Conservation (phyloP, 1,139 yeast species). For the Blastobotrys arbuscula region DNA sequence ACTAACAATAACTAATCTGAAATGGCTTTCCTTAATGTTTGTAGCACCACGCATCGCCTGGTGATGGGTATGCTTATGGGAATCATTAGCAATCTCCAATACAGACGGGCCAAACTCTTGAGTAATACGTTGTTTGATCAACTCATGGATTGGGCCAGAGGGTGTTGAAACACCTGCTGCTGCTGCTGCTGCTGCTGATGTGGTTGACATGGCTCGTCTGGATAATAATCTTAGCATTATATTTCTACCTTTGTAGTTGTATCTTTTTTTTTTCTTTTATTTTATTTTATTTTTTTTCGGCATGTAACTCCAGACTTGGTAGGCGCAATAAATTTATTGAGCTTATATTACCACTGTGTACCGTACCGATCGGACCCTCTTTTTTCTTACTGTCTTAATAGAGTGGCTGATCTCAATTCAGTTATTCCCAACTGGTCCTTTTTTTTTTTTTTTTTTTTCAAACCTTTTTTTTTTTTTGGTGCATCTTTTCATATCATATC, state of each 20-base stretch:
- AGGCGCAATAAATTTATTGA: too few species aligned
- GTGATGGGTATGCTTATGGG: slow-evolving; percentile 85
- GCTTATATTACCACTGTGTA: too few species aligned
- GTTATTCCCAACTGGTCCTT: too few species aligned
- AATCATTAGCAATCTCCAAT: slow-evolving; percentile 68
- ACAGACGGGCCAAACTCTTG: slow-evolving; percentile 45
- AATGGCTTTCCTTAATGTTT: slow-evolving; percentile 81
- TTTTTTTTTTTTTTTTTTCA: too few species aligned
- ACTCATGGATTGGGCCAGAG: slow-evolving; percentile 44
- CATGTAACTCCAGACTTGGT: too few species aligned
- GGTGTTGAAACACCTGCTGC: background rate
- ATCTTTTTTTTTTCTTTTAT: background rate
- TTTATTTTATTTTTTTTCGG: background rate
- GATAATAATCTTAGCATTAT: background rate
- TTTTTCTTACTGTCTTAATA: too few species aligned
- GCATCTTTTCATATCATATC: too few species aligned
- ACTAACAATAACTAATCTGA: slow-evolving; percentile 60
- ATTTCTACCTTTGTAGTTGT: too few species aligned
- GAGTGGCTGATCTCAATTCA: too few species aligned
- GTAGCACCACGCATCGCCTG: slow-evolving; percentile 71
- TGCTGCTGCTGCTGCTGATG: background rate
- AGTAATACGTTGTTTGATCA: slow-evolving; percentile 45
- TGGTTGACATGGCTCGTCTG: slow-evolving; percentile 6
- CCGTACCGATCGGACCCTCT: too few species aligned
- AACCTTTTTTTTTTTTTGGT: too few species aligned